These are phyloP conservation scores for Diaporthe amygdali DNA, from an alignment of 2,329 filamentous ascomycete genomes.

Conservation along the genomic window DNA sequence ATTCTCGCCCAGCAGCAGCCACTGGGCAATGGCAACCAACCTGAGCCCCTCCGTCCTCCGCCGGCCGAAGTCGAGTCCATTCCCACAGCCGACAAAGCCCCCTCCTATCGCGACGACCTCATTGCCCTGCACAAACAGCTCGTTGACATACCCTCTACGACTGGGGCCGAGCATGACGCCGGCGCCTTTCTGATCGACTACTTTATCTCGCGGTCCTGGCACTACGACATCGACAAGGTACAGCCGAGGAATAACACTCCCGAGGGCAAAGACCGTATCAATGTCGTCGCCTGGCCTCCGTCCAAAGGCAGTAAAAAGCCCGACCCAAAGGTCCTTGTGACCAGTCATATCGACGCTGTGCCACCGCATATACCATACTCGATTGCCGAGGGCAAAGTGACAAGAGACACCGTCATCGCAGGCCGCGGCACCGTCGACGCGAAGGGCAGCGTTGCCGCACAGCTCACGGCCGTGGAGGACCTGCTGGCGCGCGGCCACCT, in stretches of 20 bases:
- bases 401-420: conserved; percentile 59
- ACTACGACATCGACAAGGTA: conserved; percentile 48
- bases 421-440: conserved; percentile 79
- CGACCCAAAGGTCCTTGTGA: conserved; percentile 61
- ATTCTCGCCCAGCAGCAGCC: background rate
- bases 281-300: conserved; percentile 74
- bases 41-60: background rate
- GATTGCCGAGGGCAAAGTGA: conserved; percentile 52
- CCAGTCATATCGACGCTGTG: conserved; percentile 83
- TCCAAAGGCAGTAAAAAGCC: conserved; percentile 48
- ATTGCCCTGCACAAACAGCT: conserved; percentile 77
- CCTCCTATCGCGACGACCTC: conserved; percentile 56
- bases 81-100: conserved; percentile 22
- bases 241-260: conserved; percentile 38
- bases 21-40: background rate
- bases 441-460: conserved; percentile 73
- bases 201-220: conserved; percentile 56
- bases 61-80: background rate
- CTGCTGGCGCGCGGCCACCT: conserved; percentile 44
- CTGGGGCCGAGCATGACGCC: conserved; percentile 70
- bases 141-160: conserved; percentile 75
- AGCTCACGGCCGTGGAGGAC: conserved; percentile 70
- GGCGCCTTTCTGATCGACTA: conserved; percentile 73
- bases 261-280: conserved; percentile 59
- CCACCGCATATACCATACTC: conserved; percentile 76